Base-by-base conservation (phyloP, 179 eudicot genomes). In the Spergularia azorica region DNA sequence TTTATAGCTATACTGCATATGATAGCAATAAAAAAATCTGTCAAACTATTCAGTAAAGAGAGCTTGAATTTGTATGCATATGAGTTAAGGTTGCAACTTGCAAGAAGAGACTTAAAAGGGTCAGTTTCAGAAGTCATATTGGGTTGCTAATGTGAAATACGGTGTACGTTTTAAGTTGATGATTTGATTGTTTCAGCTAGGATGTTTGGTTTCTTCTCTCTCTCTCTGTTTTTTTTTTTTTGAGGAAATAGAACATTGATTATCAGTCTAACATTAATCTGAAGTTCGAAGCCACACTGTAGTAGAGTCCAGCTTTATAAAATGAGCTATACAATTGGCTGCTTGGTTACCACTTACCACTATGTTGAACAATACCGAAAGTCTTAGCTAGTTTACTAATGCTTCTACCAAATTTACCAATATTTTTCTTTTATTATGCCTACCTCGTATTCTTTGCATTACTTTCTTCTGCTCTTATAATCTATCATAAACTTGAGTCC, bases 11-110 rank as follows among this genome's bases (percentile, higher is more conserved):
- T 36, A 43, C 48, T 43, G 61, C 61, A 57, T 39, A 55, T 17
- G 21, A 71, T 39, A 57, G 15, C 59, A 8, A 9, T 12, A 5
- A 32, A 75, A 67, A 38, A 21, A 54, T 64, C 58, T 41, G 46
- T 57, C 12, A 41, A 41, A 50, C 12, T 14, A 43, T 67, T 18
- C 38, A 41, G 46, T 58, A 54, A 48, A 58, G 67, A 57, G 74
- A 60, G 50, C 18, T 74, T 74, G 32, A 62, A 62, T 50, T 39
- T 73, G 61, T 74, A 14, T 18, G 21, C 14, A 73, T 0, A 18
- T 36, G 66, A 51, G 15, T 50, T 9, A 38, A 68, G 36, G 58
- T n/a, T 68, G 46, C 54, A n/a, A 17, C 32, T 26, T 26, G 32
- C 32, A 26, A 26, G 55, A 46, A 48, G 32, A 48, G 9, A 21